Base-by-base conservation (phyloP, 2,329 filamentous ascomycete species). In the Diplodia scrobiculata region DNA sequence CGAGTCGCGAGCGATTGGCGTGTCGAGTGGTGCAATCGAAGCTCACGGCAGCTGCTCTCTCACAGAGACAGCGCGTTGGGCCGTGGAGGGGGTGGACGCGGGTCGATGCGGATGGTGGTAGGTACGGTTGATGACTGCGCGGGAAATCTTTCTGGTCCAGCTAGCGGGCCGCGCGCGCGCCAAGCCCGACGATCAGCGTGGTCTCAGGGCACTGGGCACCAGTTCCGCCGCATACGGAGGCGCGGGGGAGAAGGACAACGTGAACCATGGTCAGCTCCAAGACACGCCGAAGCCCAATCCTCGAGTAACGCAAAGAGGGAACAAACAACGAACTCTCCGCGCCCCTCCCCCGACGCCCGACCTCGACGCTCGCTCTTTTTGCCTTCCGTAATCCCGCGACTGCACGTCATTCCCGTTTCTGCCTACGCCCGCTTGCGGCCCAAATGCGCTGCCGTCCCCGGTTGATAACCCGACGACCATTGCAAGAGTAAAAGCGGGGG, bases 131-230 rank as follows among this genome's bases (percentile, higher is more conserved):
- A 17, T 9, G 55, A 14, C 21, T 27, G 25, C 25, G 52, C 17
- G 45, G 58, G 58, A 62, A 62, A 62, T 62, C 58, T 62, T 45
- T 62, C 45, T 62, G 58, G 45, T 27, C 29, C 21, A 36, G 47
- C n/a, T 3, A 11, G 34, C 7, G 34, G 19, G 48, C 48, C 36
- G n/a, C 19, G 29, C 58, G 58, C 58, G 25, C 9, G 58, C 58
- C 58, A 62, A 62, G 58, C 58, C 58, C 45, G 58, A 62, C 58
- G 58, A 62, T 62, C 58, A 34, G 41, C 58, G 41, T 6, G 21
- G 58, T 62, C 41, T 62, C 58, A 62, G 58, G 58, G 58, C 52
- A 38, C 25, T 38, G 54, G 34, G 34, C 34, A 36, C 34, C 34
- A 36, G 34, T 36, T 36, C 25, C 45, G 58, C 58, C 58, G 58